phyloP scores from a whole-genome alignment of 164 flowering plant species.

The Amborella trichopoda region DNA sequence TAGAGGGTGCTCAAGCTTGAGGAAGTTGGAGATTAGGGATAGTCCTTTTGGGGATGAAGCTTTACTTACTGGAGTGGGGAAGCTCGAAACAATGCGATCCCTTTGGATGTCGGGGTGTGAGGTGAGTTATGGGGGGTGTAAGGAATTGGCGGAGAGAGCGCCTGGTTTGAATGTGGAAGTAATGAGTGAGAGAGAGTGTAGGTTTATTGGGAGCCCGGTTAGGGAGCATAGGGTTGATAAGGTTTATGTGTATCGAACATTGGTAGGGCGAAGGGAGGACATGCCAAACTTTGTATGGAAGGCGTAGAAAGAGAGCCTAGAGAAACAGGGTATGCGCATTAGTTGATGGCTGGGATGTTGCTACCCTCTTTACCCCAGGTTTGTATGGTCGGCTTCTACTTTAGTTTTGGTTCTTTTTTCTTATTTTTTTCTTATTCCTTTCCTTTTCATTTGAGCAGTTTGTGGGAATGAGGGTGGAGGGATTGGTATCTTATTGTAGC shows the following conservation, averaged over 20 bases:
- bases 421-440: no score
- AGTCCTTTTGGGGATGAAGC: slow-evolving; percentile 77
- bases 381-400: no score
- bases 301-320: no score
- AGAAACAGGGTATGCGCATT: no score
- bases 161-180: slow-evolving; percentile 83
- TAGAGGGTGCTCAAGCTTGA: slow-evolving; percentile 76
- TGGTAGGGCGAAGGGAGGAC: slow-evolving; percentile 62
- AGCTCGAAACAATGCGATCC: slow-evolving; percentile 99
- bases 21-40: slow-evolving; percentile 82
- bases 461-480: no score
- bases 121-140: slow-evolving; percentile 75
- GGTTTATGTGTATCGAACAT: slow-evolving; percentile 68
- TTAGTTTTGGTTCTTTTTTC: no score
- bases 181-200: slow-evolving; percentile 43
- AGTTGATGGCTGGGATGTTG: no score
- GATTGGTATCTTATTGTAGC: no score
- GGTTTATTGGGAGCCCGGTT: slow-evolving; percentile 20
- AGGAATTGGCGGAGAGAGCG: slow-evolving; percentile 55
- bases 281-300: slow-evolving; percentile 65
- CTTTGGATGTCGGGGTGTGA: slow-evolving; percentile 99
- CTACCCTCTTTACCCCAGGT: no score
- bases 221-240: slow-evolving; percentile 46
- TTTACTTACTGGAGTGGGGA: slow-evolving; percentile 59
- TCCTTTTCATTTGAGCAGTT: no score